Percentiles rank a stretch among this genome's conserved stretches.
These are phyloP conservation scores for Mycena sanguinolenta DNA, from an alignment of 768 basidiomycete species.

Conservation along the genomic window DNA sequence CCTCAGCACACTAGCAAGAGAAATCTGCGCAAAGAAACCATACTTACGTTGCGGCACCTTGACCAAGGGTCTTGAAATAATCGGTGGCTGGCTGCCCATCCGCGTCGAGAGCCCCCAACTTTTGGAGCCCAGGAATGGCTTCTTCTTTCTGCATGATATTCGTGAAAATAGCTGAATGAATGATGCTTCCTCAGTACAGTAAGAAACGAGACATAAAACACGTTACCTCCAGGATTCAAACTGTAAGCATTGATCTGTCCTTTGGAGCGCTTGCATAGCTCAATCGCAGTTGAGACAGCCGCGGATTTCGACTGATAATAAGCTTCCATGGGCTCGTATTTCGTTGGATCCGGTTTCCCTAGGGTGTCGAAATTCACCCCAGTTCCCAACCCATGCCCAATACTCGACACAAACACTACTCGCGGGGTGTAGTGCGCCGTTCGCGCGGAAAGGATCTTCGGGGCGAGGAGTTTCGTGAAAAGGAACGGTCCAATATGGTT, in stretches of 20 bases:
- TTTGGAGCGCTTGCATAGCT: background rate
- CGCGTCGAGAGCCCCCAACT: background rate
- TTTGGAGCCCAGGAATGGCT: background rate
- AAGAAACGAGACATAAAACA: background rate
- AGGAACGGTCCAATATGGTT: slow-evolving; percentile 16
- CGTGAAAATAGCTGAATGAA: slow-evolving; percentile 2
- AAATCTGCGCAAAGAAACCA: too few species aligned
- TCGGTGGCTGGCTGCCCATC: slow-evolving; percentile 7
- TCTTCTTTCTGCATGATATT: slow-evolving; percentile 7
- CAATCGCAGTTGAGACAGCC: slow-evolving; percentile 22
- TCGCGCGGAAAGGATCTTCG: background rate
- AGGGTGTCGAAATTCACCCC: slow-evolving; percentile 12
- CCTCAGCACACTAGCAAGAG: too few species aligned
- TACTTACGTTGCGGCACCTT: slow-evolving; percentile 31
- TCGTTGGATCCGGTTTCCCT: background rate
- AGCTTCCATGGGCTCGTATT: background rate
- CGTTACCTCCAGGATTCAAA: slow-evolving; percentile 15
- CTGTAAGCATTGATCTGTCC: slow-evolving; percentile 20
- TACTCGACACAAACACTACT: slow-evolving; percentile 13
- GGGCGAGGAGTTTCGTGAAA: slow-evolving; percentile 3
- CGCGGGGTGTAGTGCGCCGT: background rate
- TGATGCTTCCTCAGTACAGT: background rate
- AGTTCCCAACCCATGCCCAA: background rate
- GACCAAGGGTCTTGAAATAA: slow-evolving; percentile 13
- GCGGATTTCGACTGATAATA: slow-evolving; percentile 24